These are phyloP conservation scores for Lachnellula arida DNA, from an alignment of 2,329 filamentous ascomycete species.

Conservation along the genomic window DNA sequence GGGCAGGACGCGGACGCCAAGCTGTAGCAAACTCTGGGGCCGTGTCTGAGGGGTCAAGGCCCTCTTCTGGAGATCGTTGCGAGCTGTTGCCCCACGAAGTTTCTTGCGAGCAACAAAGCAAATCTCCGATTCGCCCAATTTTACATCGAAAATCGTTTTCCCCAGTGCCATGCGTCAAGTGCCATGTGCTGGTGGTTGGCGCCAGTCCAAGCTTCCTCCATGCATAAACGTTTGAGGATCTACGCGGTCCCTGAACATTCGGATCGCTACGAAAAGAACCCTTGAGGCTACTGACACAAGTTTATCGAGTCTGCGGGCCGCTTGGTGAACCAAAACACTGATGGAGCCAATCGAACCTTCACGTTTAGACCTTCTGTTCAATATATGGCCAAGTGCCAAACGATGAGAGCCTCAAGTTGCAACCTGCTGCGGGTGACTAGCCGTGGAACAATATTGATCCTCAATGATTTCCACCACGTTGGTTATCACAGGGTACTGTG, in stretches of 20 bases:
- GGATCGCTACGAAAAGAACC: neutral
- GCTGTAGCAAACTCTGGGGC: slow-evolving; percentile 9
- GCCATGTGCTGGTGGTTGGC: neutral
- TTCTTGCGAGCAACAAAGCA: slow-evolving; percentile 1
- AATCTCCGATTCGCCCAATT: neutral
- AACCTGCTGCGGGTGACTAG: neutral
- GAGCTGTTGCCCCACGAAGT: slow-evolving; percentile 10
- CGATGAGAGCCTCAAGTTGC: slow-evolving; percentile 23
- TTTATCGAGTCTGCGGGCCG: slow-evolving; percentile 6
- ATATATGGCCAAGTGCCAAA: slow-evolving; percentile 20
- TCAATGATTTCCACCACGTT: slow-evolving; percentile 7
- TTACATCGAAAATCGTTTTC: neutral
- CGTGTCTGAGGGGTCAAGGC: slow-evolving; percentile 6
- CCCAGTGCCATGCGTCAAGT: neutral
- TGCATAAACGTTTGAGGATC: slow-evolving; percentile 22
- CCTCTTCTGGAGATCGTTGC: slow-evolving; percentile 4
- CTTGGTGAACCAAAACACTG: slow-evolving; percentile 3
- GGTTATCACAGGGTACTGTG: slow-evolving; percentile 4
- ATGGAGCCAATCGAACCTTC: slow-evolving; percentile 15
- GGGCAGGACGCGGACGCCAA: slow-evolving; percentile 4
- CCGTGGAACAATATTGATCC: slow-evolving; percentile 7
- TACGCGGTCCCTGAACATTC: slow-evolving; percentile 10
- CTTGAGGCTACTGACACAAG: slow-evolving; percentile 3
- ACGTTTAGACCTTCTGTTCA: neutral
- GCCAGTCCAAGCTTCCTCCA: slow-evolving; percentile 2